A percentile compares a stretch with the other conserved stretches of the same genome.
Conservation (phyloP, 2,329 filamentous ascomycete species). For the Teratosphaeria nubilosa region DNA sequence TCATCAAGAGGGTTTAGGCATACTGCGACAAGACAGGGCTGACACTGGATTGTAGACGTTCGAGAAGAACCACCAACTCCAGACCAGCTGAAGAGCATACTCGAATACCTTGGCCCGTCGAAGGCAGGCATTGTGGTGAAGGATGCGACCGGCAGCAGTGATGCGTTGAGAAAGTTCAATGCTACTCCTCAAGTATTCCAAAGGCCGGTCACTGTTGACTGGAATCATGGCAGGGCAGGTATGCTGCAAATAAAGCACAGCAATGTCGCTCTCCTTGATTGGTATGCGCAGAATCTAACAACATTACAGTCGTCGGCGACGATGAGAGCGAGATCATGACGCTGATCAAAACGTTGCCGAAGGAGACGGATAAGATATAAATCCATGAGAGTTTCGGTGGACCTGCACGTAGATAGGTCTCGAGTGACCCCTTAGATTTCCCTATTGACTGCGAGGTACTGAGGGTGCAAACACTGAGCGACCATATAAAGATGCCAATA, state of each 20-base stretch:
- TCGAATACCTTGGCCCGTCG: slow-evolving; percentile 65
- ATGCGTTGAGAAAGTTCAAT: slow-evolving; percentile 72
- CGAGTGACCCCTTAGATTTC: not conserved
- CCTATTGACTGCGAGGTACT: not conserved
- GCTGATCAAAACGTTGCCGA: slow-evolving; percentile 52
- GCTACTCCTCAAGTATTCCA: slow-evolving; percentile 59
- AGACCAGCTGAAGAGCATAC: slow-evolving; percentile 72
- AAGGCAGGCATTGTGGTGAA: slow-evolving; percentile 57
- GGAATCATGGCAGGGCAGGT: slow-evolving; percentile 79
- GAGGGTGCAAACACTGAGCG: not conserved
- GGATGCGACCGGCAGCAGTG: slow-evolving; percentile 62
- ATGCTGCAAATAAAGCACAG: slow-evolving; percentile 13
- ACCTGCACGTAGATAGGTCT: not conserved
- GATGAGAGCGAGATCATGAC: slow-evolving; percentile 84
- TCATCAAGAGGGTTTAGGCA: no score
- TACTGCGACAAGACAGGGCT: not conserved
- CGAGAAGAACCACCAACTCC: slow-evolving; percentile 69
- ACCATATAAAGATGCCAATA: not conserved
- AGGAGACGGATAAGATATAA: slow-evolving; percentile 24
- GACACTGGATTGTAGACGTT: slow-evolving; percentile 42
- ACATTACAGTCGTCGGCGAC: slow-evolving; percentile 50
- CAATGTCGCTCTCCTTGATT: not conserved
- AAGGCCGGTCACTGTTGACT: slow-evolving; percentile 79
- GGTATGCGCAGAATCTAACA: not conserved
- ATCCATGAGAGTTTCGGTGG: not conserved